phyloP scores from a whole-genome alignment of 495 filamentous ascomycete genomes.

The Penicillium angulare region DNA sequence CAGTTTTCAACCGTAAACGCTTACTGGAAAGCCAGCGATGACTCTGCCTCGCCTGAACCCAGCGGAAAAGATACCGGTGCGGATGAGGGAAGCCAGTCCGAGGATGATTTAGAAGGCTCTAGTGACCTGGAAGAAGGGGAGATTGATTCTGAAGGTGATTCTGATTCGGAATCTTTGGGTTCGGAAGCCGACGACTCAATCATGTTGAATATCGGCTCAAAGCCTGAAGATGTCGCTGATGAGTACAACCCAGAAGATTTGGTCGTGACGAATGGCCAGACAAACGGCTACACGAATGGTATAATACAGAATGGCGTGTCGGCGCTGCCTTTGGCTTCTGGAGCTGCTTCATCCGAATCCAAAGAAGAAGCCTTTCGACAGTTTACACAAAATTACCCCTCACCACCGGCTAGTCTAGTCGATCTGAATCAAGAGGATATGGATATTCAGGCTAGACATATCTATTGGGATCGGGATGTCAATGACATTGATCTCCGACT shows the following conservation, averaged over 20 bases:
- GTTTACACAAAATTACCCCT: conserved; percentile 37
- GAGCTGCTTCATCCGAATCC: conserved; percentile 6
- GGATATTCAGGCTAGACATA: conserved; percentile 35
- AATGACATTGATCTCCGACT: conserved; percentile 61
- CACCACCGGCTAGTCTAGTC: conserved; percentile 34
- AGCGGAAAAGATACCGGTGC: conserved; percentile 5
- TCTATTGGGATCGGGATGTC: conserved; percentile 59
- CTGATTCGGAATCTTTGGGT: conserved; percentile 36
- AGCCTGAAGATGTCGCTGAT: conserved; percentile 19
- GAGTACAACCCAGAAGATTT: conserved; percentile 27
- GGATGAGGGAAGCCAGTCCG: conserved; percentile 5
- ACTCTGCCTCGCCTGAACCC: conserved; percentile 27
- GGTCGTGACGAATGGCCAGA: neutral
- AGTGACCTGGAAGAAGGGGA: conserved; percentile 27
- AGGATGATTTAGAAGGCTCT: neutral
- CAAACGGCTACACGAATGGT: conserved; percentile 2
- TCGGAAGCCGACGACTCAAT: conserved; percentile 44
- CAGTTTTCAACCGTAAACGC: conserved; percentile 42
- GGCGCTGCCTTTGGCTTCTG: neutral
- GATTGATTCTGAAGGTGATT: conserved; percentile 29
- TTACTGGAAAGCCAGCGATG: conserved; percentile 42
- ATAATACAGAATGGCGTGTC: neutral
- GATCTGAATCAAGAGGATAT: conserved; percentile 45
- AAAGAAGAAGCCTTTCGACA: conserved; percentile 39
- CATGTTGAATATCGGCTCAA: conserved; percentile 39